Base-by-base conservation (phyloP, 1,284 basidiomycete genomes). In the Ustilago lituana region DNA sequence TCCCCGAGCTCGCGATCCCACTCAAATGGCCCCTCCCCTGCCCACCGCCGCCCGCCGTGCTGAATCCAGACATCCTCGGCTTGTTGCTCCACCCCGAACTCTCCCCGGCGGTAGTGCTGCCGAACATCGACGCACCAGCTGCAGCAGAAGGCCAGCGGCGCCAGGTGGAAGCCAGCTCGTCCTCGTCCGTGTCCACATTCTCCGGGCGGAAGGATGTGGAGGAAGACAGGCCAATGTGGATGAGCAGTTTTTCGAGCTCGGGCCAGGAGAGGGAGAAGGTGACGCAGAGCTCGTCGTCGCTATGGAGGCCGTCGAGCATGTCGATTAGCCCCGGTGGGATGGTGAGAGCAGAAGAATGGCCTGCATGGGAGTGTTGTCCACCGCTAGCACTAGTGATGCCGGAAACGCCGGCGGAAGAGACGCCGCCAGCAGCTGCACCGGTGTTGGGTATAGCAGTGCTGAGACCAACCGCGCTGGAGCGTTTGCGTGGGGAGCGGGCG, bases 251-350 rank as follows among this genome's bases (percentile, higher is more conserved):
- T 77, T 92, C 89, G 50, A 97, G 84, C 61, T 90, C 84, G 5
- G 89, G 88, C 93, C 93, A 95, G 5, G 90, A 89, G 52, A 90
- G 88, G 68, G 91, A 89, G 75, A 93, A 93, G 46, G 81, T 85
- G 17, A 91, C 90, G 61, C 91, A 91, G 43, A 97, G 84, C 82
- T 96, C 93, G 82, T 97, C 94, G 2, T 92, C 90, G 82, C 94
- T 91, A 83, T 93, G 93, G 57, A 90, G 89, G 4, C 93, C 94
- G 76, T 96, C 90, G 11, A 96, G 84, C 55, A 91, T 82, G 5
- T 85, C 74, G 20, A 88, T 77, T 33, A 96, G 77, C 23, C 89
- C 89, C 5, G 74, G 36, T 0, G 81, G 77, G 12, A 80, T 51
- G 4, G 35, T 26, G 9, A 43, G 22, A 3, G 36, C 15, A 10